These are phyloP conservation scores for Trichoderma citrinoviride DNA, from an alignment of 2,329 filamentous ascomycete species.

Conservation along the genomic window DNA sequence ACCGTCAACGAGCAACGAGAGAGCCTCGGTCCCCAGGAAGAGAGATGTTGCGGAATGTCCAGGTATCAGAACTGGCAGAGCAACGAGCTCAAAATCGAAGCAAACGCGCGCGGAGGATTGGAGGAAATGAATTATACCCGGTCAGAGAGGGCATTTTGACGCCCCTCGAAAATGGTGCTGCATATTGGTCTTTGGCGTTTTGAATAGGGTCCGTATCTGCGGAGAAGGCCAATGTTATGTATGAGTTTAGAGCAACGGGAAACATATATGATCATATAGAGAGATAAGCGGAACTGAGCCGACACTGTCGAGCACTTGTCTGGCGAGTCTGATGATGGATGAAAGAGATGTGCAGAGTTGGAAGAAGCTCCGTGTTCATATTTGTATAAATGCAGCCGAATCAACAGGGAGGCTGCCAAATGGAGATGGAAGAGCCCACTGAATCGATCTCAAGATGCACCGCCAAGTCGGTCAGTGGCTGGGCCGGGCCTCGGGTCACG, in stretches of 20 bases:
- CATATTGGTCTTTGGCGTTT: slow-evolving; percentile 3
- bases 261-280: slow-evolving; percentile 6
- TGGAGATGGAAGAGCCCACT: background rate
- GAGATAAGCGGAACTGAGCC: background rate
- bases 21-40: background rate
- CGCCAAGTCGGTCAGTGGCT: background rate
- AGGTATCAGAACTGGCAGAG: background rate
- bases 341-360: background rate
- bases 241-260: slow-evolving; percentile 1
- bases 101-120: background rate
- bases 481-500: slow-evolving; percentile 16
- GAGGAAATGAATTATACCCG: slow-evolving; percentile 11
- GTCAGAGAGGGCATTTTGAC: slow-evolving; percentile 11
- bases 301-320: background rate
- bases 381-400: background rate
- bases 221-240: background rate
- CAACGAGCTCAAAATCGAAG: background rate
- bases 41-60: background rate
- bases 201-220: background rate
- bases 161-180: background rate
- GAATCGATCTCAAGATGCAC: background rate
- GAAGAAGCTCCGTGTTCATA: background rate
- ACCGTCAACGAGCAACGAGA: background rate
- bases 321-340: background rate
- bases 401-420: background rate